Conservation (phyloP, 495 filamentous ascomycete genomes). For the Rostrohypoxylon terebratum region DNA sequence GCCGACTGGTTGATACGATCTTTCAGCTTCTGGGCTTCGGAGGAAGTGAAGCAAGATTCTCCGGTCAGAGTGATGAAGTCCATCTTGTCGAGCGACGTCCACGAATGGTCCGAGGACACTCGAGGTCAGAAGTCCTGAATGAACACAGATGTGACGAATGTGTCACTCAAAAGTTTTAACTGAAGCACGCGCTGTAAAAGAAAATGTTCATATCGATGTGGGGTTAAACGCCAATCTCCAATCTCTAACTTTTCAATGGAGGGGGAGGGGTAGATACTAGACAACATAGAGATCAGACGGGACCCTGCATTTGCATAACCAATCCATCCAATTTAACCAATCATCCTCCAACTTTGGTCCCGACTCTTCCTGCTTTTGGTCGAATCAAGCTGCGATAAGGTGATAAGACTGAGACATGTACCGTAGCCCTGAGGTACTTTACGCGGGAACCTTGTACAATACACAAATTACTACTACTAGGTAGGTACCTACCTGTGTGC, state of each 20-base stretch:
- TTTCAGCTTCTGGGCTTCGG: conserved; percentile 63
- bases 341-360: conserved; percentile 12
- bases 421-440: too few relatives aligned
- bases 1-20: conserved; percentile 59
- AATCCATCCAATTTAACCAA: conserved; percentile 21
- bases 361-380: conserved; percentile 19
- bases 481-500: too few relatives aligned
- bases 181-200: conserved; percentile 19
- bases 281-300: not conserved
- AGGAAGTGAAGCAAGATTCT: conserved; percentile 63
- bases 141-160: conserved; percentile 5
- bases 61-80: conserved; percentile 55
- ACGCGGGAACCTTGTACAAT: too few relatives aligned
- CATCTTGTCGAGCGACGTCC: conserved; percentile 43
- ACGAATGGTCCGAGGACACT: conserved; percentile 14
- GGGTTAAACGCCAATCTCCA: conserved; percentile 23
- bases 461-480: too few relatives aligned
- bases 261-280: too few relatives aligned
- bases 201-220: conserved; percentile 38
- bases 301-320: conserved; percentile 34
- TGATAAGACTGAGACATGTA: conserved; percentile 15
- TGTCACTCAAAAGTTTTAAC: conserved; percentile 18
- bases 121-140: conserved; percentile 10
- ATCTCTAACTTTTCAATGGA: conserved; percentile 32
- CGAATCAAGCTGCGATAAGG: conserved; percentile 21